Percentiles rank a stretch among this genome's conserved stretches.
These are phyloP conservation scores for Kodamaea sp. DNA, from an alignment of 1,139 yeast genomes.

Conservation along the genomic window DNA sequence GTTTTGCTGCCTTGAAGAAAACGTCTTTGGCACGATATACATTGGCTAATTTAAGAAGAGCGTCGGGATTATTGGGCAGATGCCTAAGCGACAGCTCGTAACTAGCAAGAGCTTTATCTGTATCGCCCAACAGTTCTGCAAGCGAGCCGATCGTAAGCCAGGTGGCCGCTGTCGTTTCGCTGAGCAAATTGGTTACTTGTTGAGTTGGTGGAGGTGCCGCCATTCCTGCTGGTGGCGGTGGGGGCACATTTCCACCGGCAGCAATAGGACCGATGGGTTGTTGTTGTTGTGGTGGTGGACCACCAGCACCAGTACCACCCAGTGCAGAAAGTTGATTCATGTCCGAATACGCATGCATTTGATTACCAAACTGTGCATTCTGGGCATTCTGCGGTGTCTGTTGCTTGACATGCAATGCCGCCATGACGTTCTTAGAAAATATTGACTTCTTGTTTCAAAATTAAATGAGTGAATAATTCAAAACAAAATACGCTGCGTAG, in stretches of 20 bases:
- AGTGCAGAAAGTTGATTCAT: no score
- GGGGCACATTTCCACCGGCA: constrained; percentile 7
- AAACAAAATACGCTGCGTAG: no score
- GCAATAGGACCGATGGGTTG: constrained; percentile 11
- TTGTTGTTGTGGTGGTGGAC: constrained; percentile 5
- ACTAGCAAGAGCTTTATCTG: constrained; percentile 83
- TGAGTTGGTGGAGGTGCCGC: constrained; percentile 11
- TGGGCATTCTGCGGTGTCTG: no score
- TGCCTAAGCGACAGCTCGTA: constrained; percentile 89
- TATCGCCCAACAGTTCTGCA: constrained; percentile 87
- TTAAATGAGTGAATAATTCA: no score
- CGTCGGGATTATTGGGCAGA: constrained; percentile 81
- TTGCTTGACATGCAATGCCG: constrained; percentile 9
- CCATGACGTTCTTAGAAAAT: constrained; percentile 2
- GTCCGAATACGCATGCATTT: no score
- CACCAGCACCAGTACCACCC: no score
- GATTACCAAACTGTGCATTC: no score
- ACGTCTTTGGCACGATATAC: constrained; percentile 85
- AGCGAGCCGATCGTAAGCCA: constrained; percentile 91
- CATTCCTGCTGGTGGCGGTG: constrained; percentile 13
- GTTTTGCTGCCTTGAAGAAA: constrained; percentile 90
- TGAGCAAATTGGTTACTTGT: constrained; percentile 20
- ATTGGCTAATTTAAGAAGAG: constrained; percentile 81
- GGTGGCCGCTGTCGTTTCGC: constrained; percentile 80
- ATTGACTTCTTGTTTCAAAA: no score